Evolutionary conservation across 768 basidiomycete species (phyloP), one percentile per base, ranked within the genome.

Genomic region (Kwoniella botswanensis): DNA sequence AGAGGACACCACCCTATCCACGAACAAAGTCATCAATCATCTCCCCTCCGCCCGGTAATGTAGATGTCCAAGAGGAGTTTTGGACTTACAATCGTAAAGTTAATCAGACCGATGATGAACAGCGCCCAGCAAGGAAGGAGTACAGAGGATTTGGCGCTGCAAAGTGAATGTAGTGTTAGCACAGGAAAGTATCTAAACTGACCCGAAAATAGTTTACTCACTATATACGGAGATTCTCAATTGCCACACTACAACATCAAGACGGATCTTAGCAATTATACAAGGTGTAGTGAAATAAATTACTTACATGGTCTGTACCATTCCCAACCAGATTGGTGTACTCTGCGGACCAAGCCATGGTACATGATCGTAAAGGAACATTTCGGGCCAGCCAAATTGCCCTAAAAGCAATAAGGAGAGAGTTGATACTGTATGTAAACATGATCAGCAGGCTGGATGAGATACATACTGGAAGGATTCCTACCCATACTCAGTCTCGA

Each of bases 261-360:
- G 43, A 7, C 3, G 35, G n/a, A 41, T 56, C n/a, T 63, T 52
- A 61, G 35, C n/a, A 26, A 26, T 26, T 26, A 4, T 2, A 29
- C 55, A 35, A 35, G 35, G 35, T 6, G 7, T 6, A 35, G 7
- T 35, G 35, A 35, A 6, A 9, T 6, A 35, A 9, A 35, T 35
- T 9, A 70, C 79, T 71, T 44, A 80, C 79, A 80, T 66, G 7
- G 63, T n/a, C 55, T 80, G 71, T 6, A 74, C 24, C 9, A 56
- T 18, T 4, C 79, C 79, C 13, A 76, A 26, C 43, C 56, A 65
- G 4, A 80, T 18, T 2, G 79, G 74, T 3, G 79, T 77, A 53
- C 71, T 75, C 52, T 77, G 74, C 4, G 79, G 71, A 18, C 79
- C 79, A 6, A 80, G 67, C 79, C 76, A 80, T 0, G 70, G 55